These are phyloP conservation scores for Syzygium jambos DNA, from an alignment of 345 rosid genomes.

Conservation along the genomic window DNA sequence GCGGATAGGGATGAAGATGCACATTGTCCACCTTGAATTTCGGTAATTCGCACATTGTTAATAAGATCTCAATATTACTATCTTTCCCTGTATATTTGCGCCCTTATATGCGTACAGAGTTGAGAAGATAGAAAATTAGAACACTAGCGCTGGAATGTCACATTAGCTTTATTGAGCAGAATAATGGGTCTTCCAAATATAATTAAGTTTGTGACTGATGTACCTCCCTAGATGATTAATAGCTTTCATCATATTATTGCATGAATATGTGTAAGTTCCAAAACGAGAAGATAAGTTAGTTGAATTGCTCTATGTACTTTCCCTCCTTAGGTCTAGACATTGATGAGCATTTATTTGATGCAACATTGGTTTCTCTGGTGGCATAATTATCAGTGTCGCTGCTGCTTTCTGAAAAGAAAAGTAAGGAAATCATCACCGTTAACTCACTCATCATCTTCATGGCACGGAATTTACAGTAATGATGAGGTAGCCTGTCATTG, in stretches of 20 bases:
- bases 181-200: neutral
- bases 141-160: neutral
- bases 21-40: conserved; percentile 69
- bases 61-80: neutral
- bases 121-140: neutral
- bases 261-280: neutral
- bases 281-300: neutral
- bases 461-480: neutral
- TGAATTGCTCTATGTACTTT: neutral
- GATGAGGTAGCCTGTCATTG: neutral
- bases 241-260: neutral
- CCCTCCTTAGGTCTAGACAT: neutral
- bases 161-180: neutral
- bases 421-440: neutral
- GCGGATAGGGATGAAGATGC: conserved; percentile 50
- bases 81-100: neutral
- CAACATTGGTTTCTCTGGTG: neutral
- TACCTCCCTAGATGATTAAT: neutral
- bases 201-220: neutral
- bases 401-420: neutral
- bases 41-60: conserved; percentile 20
- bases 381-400: neutral
- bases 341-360: neutral
- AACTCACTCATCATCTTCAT: neutral
- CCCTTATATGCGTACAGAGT: neutral